phyloP scores from a whole-genome alignment of 1,284 basidiomycete genomes.

The Boletellus deceptivus region DNA sequence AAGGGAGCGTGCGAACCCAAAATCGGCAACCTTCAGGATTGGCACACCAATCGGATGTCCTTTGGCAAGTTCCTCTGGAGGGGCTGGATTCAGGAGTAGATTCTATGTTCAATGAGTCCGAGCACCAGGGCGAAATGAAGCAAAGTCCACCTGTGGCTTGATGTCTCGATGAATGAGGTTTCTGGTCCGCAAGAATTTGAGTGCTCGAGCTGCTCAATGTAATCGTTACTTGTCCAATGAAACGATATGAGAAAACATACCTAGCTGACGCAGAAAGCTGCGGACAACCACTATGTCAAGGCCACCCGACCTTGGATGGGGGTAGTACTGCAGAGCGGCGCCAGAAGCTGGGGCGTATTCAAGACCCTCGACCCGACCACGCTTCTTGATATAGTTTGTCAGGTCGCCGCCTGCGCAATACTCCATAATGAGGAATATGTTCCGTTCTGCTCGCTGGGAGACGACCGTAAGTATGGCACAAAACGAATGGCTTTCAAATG shows the following conservation, averaged over 20 bases:
- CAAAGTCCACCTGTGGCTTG: conserved; percentile 78
- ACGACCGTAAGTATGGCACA: conserved; percentile 14
- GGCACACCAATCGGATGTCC: conserved; percentile 92
- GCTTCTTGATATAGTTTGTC: conserved; percentile 93
- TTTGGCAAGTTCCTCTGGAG: conserved; percentile 72
- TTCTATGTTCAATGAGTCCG: conserved; percentile 55
- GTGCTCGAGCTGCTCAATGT: conserved; percentile 75
- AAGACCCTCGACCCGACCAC: conserved; percentile 81
- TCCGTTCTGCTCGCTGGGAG: conserved; percentile 79
- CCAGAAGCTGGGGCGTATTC: conserved; percentile 73
- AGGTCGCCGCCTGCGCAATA: conserved; percentile 96
- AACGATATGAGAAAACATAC: conserved; percentile 41
- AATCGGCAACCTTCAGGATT: conserved; percentile 96
- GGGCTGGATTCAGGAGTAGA: conserved; percentile 83
- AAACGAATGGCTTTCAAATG: neutral
- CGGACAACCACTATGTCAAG: conserved; percentile 89
- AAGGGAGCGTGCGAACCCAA: conserved; percentile 93
- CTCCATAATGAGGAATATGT: conserved; percentile 98
- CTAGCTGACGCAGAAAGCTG: conserved; percentile 91
- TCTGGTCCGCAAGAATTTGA: conserved; percentile 87
- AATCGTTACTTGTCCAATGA: conserved; percentile 10
- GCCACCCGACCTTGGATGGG: conserved; percentile 89
- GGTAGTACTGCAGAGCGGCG: conserved; percentile 76
- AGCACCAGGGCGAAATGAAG: neutral
- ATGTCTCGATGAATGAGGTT: conserved; percentile 97